A percentile compares a stretch with the other conserved stretches of the same genome.
Conservation (phyloP, 2,329 filamentous ascomycete species). For the Akanthomyces muscarius region DNA sequence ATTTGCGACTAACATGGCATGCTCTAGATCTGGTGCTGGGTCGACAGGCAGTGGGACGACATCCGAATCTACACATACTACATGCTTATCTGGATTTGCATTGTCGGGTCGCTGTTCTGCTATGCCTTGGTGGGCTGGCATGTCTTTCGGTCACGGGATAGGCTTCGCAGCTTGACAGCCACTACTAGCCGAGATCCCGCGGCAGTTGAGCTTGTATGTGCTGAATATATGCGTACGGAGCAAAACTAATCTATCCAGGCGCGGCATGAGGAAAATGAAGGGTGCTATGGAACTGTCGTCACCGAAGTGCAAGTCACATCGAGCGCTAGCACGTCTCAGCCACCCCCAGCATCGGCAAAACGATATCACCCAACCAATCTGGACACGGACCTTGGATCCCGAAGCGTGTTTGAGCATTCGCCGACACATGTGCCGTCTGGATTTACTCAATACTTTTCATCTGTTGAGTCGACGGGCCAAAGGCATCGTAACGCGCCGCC, state of each 20-base stretch:
- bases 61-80: conserved; percentile 60
- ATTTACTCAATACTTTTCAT: conserved; percentile 32
- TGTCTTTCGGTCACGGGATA: conserved; percentile 56
- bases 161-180: conserved; percentile 48
- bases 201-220: conserved; percentile 32
- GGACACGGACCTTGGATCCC: not conserved
- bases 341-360: not conserved
- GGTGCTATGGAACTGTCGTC: conserved; percentile 48
- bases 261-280: conserved; percentile 25
- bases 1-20: not conserved
- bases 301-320: conserved; percentile 42
- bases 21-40: conserved; percentile 59
- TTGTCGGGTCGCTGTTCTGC: conserved; percentile 49
- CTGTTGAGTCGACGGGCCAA: conserved; percentile 27
- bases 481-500: conserved; percentile 14
- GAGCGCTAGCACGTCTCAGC: not conserved
- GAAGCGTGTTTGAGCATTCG: conserved; percentile 9
- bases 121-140: conserved; percentile 56
- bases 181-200: conserved; percentile 29
- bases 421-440: conserved; percentile 20
- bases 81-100: conserved; percentile 58
- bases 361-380: not conserved
- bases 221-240: too few relatives aligned
- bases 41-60: conserved; percentile 49
- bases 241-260: not conserved